Evolutionary conservation across 352 stramenopile species (phyloP), one percentile per base, ranked within the genome.

Genomic region (Thalassiosira mediterranea): DNA sequence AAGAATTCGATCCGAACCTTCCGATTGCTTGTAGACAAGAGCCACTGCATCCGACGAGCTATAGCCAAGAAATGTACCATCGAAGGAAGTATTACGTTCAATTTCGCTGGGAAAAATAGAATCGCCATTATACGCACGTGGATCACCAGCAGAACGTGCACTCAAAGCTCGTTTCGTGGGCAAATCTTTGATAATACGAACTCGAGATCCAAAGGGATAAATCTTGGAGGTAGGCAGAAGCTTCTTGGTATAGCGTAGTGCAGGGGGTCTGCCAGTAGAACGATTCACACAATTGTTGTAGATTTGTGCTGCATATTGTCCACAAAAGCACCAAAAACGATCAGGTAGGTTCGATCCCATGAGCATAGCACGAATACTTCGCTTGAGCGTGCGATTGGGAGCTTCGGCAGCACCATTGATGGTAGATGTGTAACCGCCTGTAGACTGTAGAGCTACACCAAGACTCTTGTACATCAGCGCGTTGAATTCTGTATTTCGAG

Each of bases 331-430:
- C 47, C 59, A 68, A 17, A 66, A 53, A 31, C 26, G 1, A 54
- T 66, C 40, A 5, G 23, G 19, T 19, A 72, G 5, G 5, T 7
- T n/a, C 29, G 48, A n/a, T 44, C 54, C 51, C 29, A 72, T 65
- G 1, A 78, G 40, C 1, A 21, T 46, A n/a, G 49, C 32, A 21
- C 58, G 11, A 19, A 48, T 37, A n/a, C 1, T 61, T 23, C 23
- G 17, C 37, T 78, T 78, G 58, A 66, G 49, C 11, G 59, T 66
- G 4, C 26, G 21, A 25, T 58, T 29, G 8, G 59, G 68, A 17
- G 48, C 25, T 59, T 78, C 68, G 23, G 40, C 68, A 32, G 8
- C 37, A 28, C 58, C 58, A 48, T 72, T 78, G 23, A 66, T 60
- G 17, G 26, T 47, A 15, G 59, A 78, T 21, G 49, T 19, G 38